Base-by-base conservation (phyloP, 108 stramenopile species). In the Cyclotella choctawhatcheeana region DNA sequence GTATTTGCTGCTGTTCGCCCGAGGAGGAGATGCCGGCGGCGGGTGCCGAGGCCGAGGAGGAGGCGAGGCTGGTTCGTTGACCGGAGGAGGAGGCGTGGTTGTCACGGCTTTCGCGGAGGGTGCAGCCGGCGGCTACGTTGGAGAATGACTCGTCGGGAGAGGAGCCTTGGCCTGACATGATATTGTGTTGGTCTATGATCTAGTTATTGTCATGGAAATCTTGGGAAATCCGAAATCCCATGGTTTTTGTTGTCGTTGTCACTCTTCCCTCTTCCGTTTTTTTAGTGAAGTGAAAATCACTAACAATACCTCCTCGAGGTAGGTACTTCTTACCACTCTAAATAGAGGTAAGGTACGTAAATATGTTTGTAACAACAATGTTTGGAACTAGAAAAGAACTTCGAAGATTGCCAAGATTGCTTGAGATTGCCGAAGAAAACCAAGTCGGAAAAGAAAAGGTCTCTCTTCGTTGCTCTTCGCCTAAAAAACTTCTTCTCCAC, bases 81-180 rank as follows among this genome's bases (percentile, higher is more conserved):
- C 18, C 31, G 56, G 69, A 34, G 35, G 31, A 1, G 20, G n/a
- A 22, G 25, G 59, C 27, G 59, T 40, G 37, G 32, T 32, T 35
- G 51, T 53, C 34, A 64, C 66, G 69, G 2, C 65, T 44, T 65
- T 79, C 78, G 26, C 78, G 71, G 56, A 79, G 58, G 54, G 71
- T 58, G 60, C 71, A 72, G 8, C 78, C 78, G 13, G 71, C 71
- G 1, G 71, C 66, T 26, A 71, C 67, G 66, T 60, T 71, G 58
- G 48, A 52, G 64, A 71, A 71, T 30, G 70, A 69, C 67, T 64
- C 78, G 58, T 79, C 59, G 52, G 78, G 78, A 54, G 78, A 79
- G 35, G 71, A 73, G 43, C 65, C 78, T 73, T 79, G 78, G 66
- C 78, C 78, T 62, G 71, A 72, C 78, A 79, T 79, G 58, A 60